Evolutionary conservation across 2,329 filamentous ascomycete species (phyloP), one percentile per base, ranked within the genome.

Genomic region (Botryotinia narcissicola): DNA sequence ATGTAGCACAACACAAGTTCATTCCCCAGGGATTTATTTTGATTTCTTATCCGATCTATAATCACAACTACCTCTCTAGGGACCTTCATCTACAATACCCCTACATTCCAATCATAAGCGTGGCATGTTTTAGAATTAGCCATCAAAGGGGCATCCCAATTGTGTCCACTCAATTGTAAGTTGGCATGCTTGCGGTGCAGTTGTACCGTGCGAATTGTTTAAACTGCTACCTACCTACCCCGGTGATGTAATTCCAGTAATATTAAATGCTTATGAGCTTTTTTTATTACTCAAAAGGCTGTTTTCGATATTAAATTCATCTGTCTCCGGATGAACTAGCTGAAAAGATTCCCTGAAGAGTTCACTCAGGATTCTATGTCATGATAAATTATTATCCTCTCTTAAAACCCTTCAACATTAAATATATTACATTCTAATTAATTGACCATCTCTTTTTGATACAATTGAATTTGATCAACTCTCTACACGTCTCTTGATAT

Each of bases 291-390:
- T 57, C 51, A 8, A n/a, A n/a, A 18, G 35, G 22, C 46, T 40
- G 46, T 35, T 40, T 67, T 51, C 46, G 35, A 67, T 54, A 40
- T 54, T 35, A 67, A 35, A 67, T 51, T 51, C 51, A n/a, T 67
- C n/a, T 20, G 44, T n/a, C 16, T 37, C 35, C 44, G 44, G 44
- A 51, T 37, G 35, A 48, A 29, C 44, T 48, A 51, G 63, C 22
- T 29, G 48, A 32, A 32, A 16, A 51, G 48, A 37, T 51, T 37
- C 29, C 32, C 32, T 9, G 63, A 29, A 57, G 51, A 14, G 32
- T n/a, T 64, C 22, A 32, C 29, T n/a, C 9, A 29, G 64, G 63
- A 67, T 54, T 57, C 16, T 9, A 68, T 40, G 48, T 8, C 48
- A 29, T 68, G 46, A 54, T 67, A 40, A 40, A 40, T 16, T 29